Percentiles rank a stretch among this genome's conserved stretches.
phyloP scores from a whole-genome alignment of 2,329 filamentous ascomycete species.

The Cercospora brassicicola region DNA sequence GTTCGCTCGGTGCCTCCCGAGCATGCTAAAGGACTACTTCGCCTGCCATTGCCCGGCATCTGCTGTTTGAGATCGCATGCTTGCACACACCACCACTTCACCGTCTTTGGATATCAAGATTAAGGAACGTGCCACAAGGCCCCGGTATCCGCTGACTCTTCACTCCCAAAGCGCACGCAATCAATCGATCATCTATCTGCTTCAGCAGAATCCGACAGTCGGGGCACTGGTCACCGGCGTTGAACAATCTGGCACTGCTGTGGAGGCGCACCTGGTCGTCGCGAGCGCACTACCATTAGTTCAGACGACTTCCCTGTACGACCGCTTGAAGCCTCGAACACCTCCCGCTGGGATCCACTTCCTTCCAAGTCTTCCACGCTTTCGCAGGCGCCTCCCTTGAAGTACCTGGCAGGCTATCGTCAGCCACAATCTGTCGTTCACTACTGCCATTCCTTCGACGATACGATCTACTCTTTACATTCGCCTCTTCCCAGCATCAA shows the following conservation, averaged over 20 bases:
- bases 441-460: not conserved
- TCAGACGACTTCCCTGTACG: slow-evolving; percentile 22
- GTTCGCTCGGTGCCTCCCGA: slow-evolving; percentile 26
- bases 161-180: slow-evolving; percentile 29
- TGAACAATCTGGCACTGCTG: slow-evolving; percentile 17
- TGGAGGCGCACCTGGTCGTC: slow-evolving; percentile 24
- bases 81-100: slow-evolving; percentile 25
- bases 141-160: slow-evolving; percentile 22
- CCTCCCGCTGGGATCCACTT: slow-evolving; percentile 21
- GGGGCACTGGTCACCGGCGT: slow-evolving; percentile 21
- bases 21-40: slow-evolving; percentile 22
- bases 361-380: slow-evolving; percentile 13
- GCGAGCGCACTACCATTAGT: slow-evolving; percentile 23
- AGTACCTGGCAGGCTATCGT: slow-evolving; percentile 20
- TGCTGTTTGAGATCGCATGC: slow-evolving; percentile 25
- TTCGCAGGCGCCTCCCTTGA: slow-evolving; percentile 14
- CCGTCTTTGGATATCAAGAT: slow-evolving; percentile 32
- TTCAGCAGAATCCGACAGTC: slow-evolving; percentile 27
- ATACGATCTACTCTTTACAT: slow-evolving; percentile 1
- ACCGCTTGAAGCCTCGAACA: slow-evolving; percentile 25
- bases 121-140: slow-evolving; percentile 32
- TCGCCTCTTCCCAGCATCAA: slow-evolving; percentile 2
- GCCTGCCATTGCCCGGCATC: slow-evolving; percentile 29
- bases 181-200: slow-evolving; percentile 31
- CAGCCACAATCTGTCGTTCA: slow-evolving; percentile 16